Evolutionary conservation across 345 rosid genomes (phyloP), one percentile per base, ranked within the genome.

Genomic region (Carallia pectinifolia): DNA sequence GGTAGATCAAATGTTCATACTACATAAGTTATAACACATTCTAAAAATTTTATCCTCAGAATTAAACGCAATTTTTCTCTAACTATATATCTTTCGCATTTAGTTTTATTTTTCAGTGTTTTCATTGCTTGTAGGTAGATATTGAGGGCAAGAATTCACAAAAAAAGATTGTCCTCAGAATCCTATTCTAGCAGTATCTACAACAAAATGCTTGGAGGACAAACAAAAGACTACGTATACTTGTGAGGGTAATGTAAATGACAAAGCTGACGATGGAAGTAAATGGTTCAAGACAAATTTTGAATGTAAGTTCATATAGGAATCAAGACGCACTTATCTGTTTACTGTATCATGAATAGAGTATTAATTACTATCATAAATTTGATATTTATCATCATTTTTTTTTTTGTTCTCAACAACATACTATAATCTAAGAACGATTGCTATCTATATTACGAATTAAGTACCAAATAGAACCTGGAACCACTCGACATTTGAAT

Each of bases 221-320:
- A 73, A 68, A 54, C 79, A 71, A 3, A 78, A 71, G 55, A 65
- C 67, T 30, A 37, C 58, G n/a, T 61, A 69, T 31, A 66, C 39
- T 18, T 47, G 77, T 54, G 81, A 74, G 68, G 85, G 78, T 59
- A 79, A 78, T 17, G 68, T 18, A 19, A 62, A 54, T n/a, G 74
- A 81, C 53, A 82, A 78, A 60, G 80, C 67, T 2, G 81, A 71
- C 8, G 81, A 77, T 19, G 82, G 82, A 68, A 84, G 78, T 63
- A 92, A 82, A 83, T 93, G 97, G 98, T 90, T 82, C 58, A 92
- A 76, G 83, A 88, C 95, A 18, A 95, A 92, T 82, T 92, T 95
- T 33, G 90, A 90, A 83, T 90, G 98, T 88, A 78, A 82, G 95
- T 76, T 53, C 23, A 18, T 52, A 17, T 59, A 23, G 23, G 23